phyloP scores from a whole-genome alignment of 2,329 filamentous ascomycete species.

The Cytospora schulzeri region DNA sequence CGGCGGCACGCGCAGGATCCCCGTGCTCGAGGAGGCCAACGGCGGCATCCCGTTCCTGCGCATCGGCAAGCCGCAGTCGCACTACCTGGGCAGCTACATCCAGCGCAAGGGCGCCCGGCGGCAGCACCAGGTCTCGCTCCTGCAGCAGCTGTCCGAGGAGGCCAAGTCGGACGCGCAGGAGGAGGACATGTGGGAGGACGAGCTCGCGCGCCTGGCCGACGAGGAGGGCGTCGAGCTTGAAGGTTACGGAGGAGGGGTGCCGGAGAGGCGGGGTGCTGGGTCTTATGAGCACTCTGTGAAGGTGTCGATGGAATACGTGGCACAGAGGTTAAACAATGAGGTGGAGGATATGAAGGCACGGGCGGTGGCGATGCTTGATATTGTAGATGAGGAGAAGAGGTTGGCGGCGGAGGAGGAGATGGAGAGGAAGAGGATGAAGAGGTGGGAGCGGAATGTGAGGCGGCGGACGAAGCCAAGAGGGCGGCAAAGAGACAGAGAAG shows the following conservation, averaged over 20 bases:
- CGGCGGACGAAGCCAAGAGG: conserved; percentile 19
- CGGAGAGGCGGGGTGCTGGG: conserved; percentile 28
- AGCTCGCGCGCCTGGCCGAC: conserved; percentile 42
- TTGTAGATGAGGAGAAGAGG: conserved; percentile 44
- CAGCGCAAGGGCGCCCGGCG: conserved; percentile 51
- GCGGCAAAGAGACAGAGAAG: not conserved
- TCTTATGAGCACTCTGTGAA: conserved; percentile 37
- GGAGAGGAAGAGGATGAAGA: conserved; percentile 33
- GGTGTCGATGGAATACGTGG: conserved; percentile 31
- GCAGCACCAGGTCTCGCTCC: conserved; percentile 42
- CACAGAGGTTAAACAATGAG: conserved; percentile 35
- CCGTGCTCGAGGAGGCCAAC: conserved; percentile 54
- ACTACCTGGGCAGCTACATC: conserved; percentile 59
- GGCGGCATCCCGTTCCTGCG: conserved; percentile 64
- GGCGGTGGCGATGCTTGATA: conserved; percentile 42
- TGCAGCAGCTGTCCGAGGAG: conserved; percentile 45
- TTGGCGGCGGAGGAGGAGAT: conserved; percentile 37
- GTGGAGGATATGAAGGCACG: conserved; percentile 45
- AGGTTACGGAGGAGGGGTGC: conserved; percentile 40
- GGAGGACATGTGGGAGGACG: conserved; percentile 54
- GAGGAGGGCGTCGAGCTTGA: conserved; percentile 34
- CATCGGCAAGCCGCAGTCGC: conserved; percentile 65
- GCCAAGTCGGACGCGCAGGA: conserved; percentile 33
- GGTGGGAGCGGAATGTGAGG: conserved; percentile 23
- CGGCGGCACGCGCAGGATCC: conserved; percentile 57